Evolutionary conservation across 257 asterid genomes (phyloP).

Genomic region (Mentha longifolia): DNA sequence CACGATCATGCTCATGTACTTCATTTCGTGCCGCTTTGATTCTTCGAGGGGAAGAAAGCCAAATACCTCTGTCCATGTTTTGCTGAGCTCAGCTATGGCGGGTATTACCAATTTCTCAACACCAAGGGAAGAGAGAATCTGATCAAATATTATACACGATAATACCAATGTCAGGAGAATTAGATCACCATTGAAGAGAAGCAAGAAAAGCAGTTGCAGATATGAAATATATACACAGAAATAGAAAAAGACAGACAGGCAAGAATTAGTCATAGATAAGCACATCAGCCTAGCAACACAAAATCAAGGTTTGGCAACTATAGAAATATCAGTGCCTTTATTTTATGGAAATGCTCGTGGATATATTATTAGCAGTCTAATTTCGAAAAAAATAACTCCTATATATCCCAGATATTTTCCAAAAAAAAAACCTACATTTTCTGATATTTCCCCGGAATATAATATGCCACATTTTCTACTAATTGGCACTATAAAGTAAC

Average conservation of each 20-base stretch:
- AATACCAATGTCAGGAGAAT: not conserved
- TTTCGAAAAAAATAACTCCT: not conserved
- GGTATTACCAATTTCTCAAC: constrained; percentile 84
- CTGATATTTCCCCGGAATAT: not conserved
- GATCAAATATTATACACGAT: constrained; percentile 37
- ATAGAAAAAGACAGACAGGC: not conserved
- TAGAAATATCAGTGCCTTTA: not conserved
- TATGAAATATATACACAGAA: not conserved
- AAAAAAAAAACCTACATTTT: not conserved
- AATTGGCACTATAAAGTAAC: not conserved
- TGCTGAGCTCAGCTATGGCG: constrained; percentile 73
- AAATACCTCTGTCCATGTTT: constrained; percentile 88
- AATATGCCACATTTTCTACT: not conserved
- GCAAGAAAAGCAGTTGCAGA: not conserved
- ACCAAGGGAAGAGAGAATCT: constrained; percentile 79
- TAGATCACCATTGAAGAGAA: constrained; percentile 2
- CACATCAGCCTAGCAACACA: constrained; percentile 11
- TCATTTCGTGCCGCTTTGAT: constrained; percentile 67
- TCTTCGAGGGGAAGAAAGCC: constrained; percentile 78
- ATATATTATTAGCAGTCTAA: not conserved
- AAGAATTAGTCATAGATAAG: not conserved
- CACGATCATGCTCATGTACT: constrained; percentile 69
- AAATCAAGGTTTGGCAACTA: not conserved
- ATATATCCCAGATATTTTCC: not conserved
- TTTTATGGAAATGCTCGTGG: not conserved